phyloP scores from a whole-genome alignment of 1,284 basidiomycete genomes.

The Macrocybe sp. region DNA sequence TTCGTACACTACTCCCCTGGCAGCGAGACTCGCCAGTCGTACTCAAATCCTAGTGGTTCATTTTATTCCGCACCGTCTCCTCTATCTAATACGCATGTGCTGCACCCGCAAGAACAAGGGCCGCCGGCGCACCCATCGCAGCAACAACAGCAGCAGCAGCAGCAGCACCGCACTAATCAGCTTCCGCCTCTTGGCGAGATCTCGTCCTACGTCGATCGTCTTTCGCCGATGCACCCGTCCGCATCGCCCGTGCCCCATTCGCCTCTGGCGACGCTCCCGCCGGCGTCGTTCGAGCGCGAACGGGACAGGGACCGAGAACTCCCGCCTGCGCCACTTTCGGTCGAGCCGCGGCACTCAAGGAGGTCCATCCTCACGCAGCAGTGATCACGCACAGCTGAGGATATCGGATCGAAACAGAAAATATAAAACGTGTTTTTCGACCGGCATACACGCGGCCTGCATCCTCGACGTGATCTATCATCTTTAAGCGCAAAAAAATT shows the following conservation, averaged over 20 bases:
- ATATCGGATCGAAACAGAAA: too few species aligned
- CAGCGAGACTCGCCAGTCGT: constrained; percentile 22
- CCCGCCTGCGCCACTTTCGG: constrained; percentile 33
- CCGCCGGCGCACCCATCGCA: constrained; percentile 1
- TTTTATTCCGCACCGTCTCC: constrained; percentile 43
- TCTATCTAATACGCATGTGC: constrained; percentile 34
- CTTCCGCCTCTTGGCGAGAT: constrained; percentile 28
- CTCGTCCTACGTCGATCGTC: constrained; percentile 28
- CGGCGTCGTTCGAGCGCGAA: constrained; percentile 56
- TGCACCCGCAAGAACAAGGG: constrained; percentile 25
- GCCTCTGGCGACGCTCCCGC: constrained; percentile 30
- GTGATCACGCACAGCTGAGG: constrained; percentile 8
- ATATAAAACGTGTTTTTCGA: too few species aligned
- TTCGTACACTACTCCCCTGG: constrained; percentile 49
- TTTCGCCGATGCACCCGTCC: constrained; percentile 35
- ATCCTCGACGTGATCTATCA: too few species aligned
- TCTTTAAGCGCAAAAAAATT: too few species aligned
- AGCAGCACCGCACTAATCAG: constrained; percentile 16
- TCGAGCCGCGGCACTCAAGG: constrained; percentile 28
- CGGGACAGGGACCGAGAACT: constrained; percentile 29
- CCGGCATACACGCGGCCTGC: too few species aligned
- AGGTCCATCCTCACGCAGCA: constrained; percentile 34
- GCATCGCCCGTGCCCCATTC: constrained; percentile 26
- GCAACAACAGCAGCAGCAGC: constrained; percentile 11
- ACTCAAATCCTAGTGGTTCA: constrained; percentile 16